Base-by-base conservation (phyloP, 345 rosid species). In the Arabidopsis arenosa region DNA sequence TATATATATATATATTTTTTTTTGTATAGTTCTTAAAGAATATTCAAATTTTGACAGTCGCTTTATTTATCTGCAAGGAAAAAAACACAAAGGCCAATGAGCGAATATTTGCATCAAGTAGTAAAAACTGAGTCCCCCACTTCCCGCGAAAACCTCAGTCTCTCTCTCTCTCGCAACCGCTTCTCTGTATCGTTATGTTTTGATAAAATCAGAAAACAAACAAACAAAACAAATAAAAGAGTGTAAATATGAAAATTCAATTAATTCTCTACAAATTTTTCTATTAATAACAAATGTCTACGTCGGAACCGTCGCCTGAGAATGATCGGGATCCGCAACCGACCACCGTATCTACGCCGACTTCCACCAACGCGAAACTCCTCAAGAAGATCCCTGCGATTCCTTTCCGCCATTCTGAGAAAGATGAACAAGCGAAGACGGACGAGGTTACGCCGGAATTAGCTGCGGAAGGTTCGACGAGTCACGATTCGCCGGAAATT, bases 361-460 rank as follows among this genome's bases (percentile, higher is more conserved):
- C 83, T 9, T 14, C 82, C 26, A 21, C 68, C 70, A 37, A 41
- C 73, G 66, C 80, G 62, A 90, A 86, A 72, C 61, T 37, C 15
- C 88, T 91, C 60, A 82, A 85, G 51, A 90, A 94, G 76, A 92
- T 88, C 74, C 89, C 93, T 40, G 86, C 82, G 44, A 87, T 86
- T 30, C 85, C 89, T 0, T 15, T 73, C 41, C 84, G 82, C 51
- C 87, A 85, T 39, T 35, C 47, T 66, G 70, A 70, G 33, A 52
- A 58, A 56, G 66, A 60, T 71, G 66, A 61, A 61, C 32, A 68
- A 13, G 67, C 67, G 9, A 76, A 74, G 55, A 70, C 47, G 4
- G 28, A 68, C 58, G 75, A 55, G 67, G 23, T 4, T 11, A 6
- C 57, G 45, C 30, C 35, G 9, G 54, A 15, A 17, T 55, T 36